These are phyloP conservation scores for Copromyces sp. DNA, from an alignment of 495 filamentous ascomycete genomes.

Conservation along the genomic window DNA sequence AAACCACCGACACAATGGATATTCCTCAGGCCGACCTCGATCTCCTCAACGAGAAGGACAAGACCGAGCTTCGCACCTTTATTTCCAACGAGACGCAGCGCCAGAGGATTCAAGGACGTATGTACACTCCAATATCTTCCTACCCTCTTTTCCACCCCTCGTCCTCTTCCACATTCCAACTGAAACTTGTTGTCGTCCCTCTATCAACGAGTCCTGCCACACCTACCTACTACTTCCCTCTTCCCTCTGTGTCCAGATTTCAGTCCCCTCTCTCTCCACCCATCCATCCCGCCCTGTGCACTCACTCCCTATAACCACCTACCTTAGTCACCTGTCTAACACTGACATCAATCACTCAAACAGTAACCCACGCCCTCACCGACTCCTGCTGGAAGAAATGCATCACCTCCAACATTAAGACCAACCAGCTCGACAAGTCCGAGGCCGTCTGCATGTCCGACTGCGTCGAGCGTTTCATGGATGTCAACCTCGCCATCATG, in stretches of 20 bases:
- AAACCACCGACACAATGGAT: conserved; percentile 28
- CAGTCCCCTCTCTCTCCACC: not conserved
- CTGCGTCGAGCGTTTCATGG: conserved; percentile 89
- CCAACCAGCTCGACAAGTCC: conserved; percentile 53
- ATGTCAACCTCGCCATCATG: conserved; percentile 70
- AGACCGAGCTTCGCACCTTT: conserved; percentile 76
- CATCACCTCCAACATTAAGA: conserved; percentile 50
- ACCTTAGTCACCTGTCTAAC: not conserved
- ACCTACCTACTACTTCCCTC: not conserved
- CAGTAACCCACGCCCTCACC: conserved; percentile 55
- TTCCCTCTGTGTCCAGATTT: no score
- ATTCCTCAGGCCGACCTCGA: conserved; percentile 45
- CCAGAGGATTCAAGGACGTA: conserved; percentile 68
- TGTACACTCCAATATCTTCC: conserved; percentile 11
- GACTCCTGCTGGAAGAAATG: conserved; percentile 93
- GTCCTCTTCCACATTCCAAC: not conserved
- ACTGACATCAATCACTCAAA: no score
- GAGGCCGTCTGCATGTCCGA: conserved; percentile 81
- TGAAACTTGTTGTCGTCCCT: no score
- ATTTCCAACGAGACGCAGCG: conserved; percentile 74
- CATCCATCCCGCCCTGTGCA: not conserved
- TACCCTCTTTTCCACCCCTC: not conserved
- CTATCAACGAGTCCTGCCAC: no score
- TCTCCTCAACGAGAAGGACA: conserved; percentile 70
- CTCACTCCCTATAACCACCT: no score